A percentile compares a stretch with the other conserved stretches of the same genome.
Conservation (phyloP, 139 green algal genomes). For the Micromonas commoda region DNA sequence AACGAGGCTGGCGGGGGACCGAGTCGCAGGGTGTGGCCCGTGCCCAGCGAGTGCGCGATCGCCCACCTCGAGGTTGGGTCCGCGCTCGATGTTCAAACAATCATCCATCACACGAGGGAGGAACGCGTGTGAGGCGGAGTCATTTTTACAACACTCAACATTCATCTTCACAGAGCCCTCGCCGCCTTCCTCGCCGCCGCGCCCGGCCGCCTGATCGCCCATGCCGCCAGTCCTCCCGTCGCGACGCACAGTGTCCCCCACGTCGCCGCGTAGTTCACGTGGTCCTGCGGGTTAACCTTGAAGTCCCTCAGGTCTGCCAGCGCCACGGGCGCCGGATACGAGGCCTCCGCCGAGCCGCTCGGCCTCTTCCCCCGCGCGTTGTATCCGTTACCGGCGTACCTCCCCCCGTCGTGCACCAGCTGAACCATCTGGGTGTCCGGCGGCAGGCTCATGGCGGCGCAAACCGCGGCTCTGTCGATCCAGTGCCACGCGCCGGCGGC, state of each 20-base stretch:
- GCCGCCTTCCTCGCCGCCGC: neutral
- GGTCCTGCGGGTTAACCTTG: neutral
- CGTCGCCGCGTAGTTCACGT: conserved; percentile 9
- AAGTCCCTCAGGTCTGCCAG: conserved; percentile 5
- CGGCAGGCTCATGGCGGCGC: neutral
- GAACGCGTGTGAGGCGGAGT: neutral
- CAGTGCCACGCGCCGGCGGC: neutral
- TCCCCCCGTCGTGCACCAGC: neutral
- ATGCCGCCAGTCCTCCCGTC: neutral
- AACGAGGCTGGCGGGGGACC: neutral
- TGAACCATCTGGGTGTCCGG: neutral
- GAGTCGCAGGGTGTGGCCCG: neutral
- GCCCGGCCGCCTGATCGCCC: neutral
- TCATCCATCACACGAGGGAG: neutral
- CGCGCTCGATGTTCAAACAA: neutral
- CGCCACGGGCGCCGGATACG: neutral
- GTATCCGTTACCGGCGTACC: neutral
- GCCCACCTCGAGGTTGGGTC: neutral
- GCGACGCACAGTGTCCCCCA: neutral
- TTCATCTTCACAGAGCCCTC: neutral
- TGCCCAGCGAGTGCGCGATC: neutral
- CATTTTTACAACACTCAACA: too few relatives aligned
- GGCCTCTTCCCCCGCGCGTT: neutral
- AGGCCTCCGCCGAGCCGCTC: neutral
- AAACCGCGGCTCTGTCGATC: conserved; percentile 6